These are phyloP conservation scores for Lippia alba DNA, from an alignment of 305 asterid genomes.

Conservation along the genomic window DNA sequence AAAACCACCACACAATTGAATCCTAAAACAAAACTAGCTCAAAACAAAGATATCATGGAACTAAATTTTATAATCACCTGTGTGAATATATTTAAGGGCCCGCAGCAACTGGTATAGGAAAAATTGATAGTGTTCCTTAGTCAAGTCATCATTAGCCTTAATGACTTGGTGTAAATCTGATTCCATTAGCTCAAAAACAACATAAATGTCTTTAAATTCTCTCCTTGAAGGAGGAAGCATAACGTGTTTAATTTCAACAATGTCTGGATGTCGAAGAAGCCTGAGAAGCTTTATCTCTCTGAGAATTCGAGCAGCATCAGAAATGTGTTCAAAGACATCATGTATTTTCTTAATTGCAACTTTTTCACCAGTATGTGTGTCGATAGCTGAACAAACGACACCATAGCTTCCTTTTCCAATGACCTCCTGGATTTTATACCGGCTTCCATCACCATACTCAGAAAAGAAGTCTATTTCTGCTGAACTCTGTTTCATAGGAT, in stretches of 20 bases:
- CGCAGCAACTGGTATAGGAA: slow-evolving; percentile 93
- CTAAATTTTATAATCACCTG: slow-evolving; percentile 50
- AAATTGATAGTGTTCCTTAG: slow-evolving; percentile 85
- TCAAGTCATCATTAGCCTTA: slow-evolving; percentile 95
- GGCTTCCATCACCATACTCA: slow-evolving; percentile 88
- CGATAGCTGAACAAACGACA: slow-evolving; percentile 90
- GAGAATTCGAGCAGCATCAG: slow-evolving; percentile 89
- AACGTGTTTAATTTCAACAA: slow-evolving; percentile 88
- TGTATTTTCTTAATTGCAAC: slow-evolving; percentile 93
- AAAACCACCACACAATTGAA: slow-evolving; percentile 3
- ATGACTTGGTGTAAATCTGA: slow-evolving; percentile 94
- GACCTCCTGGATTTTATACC: slow-evolving; percentile 81
- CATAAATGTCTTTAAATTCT: slow-evolving; percentile 83
- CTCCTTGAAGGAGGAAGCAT: slow-evolving; percentile 92
- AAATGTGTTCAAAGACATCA: slow-evolving; percentile 79
- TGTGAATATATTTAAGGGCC: slow-evolving; percentile 84
- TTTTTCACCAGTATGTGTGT: slow-evolving; percentile 80
- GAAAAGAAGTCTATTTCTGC: slow-evolving; percentile 88
- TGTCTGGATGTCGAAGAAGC: slow-evolving; percentile 89
- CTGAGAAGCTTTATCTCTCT: slow-evolving; percentile 93
- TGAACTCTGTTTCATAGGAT: slow-evolving; percentile 50
- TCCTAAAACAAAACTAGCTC: neutral
- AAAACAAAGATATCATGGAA: neutral
- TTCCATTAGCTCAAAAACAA: slow-evolving; percentile 95
- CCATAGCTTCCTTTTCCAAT: slow-evolving; percentile 96